Base-by-base conservation (phyloP, 257 asterid genomes). In the Nicotiana undulata region DNA sequence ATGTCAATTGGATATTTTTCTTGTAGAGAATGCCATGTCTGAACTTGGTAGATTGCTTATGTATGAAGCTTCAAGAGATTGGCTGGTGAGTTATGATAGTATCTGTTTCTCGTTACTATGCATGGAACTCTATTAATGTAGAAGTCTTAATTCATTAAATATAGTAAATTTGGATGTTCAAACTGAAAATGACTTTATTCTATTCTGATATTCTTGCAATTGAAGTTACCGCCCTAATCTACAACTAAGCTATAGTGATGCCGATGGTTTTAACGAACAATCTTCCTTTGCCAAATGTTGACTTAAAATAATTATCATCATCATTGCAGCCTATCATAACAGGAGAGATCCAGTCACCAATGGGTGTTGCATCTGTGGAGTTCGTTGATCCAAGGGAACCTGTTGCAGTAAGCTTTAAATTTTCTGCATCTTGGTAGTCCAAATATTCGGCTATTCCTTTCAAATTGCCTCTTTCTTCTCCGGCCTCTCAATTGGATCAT, bases 351-450 rank as follows among this genome's bases (percentile, higher is more conserved):
- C 92, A 91, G 83, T 89, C 99, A 34, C 99, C 99, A 56, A 81
- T 90, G 94, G 98, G 95, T 66, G 86, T 82, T 81, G 98, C 98
- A 26, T 66, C 97, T 18, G 98, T 96, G 61, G 99, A 96, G 88
- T 96, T 96, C 63, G 80, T 96, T 88, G 99, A 96, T 91, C 97
- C 98, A 63, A 93, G 99, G 86, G 97, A 94, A 88, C 98, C 98
- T 81, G 88, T 96, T 72, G 91, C 91, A 65, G 99, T 96, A 76
- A 91, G 93, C 88, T 81, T 76, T 81, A 65, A 85, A 63, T 70
- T 72, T 81, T 40, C 81, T 72, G 75, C 77, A 79, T 22, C 76
- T 44, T 55, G 37, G 81, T 63, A 20, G 59, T 58, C 9, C 26
- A 24, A 74, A 16, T 46, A 26, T 49, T 49, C 9, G 9, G 79